Percentiles rank a stretch among this genome's conserved stretches.
Conservation (phyloP, 1,284 basidiomycete genomes). For the Fomitopsis palustris region DNA sequence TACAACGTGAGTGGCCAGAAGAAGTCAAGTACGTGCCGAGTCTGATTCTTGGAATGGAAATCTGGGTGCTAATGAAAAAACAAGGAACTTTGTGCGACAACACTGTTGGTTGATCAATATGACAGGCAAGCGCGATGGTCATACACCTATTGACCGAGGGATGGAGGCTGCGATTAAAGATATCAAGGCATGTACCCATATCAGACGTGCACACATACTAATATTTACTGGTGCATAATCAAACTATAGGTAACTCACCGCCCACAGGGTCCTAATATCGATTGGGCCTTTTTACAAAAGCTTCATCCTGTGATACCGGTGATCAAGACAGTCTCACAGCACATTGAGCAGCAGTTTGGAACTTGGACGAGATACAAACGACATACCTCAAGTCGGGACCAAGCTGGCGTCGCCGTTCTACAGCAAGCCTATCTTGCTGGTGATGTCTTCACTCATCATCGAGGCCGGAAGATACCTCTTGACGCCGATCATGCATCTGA, state of each 20-base stretch:
- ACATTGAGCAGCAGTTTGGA: not conserved
- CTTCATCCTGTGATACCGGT: not conserved
- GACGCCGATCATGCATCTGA: too few relatives aligned
- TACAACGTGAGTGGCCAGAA: constrained; percentile 30
- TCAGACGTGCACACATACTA: too few relatives aligned
- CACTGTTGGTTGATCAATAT: constrained; percentile 35
- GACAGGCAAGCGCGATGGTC: constrained; percentile 21
- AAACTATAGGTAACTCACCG: not conserved
- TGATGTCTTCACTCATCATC: not conserved
- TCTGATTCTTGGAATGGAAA: too few relatives aligned
- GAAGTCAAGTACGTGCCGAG: constrained; percentile 24
- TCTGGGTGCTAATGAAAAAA: too few relatives aligned
- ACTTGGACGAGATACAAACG: not conserved
- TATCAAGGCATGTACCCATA: constrained; percentile 10
- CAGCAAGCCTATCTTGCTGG: not conserved
- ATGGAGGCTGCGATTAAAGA: constrained; percentile 17
- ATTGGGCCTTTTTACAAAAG: not conserved
- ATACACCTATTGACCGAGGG: constrained; percentile 11
- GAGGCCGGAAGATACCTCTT: too few relatives aligned
- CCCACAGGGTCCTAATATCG: constrained; percentile 4
- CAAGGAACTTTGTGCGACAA: constrained; percentile 25
- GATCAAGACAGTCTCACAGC: constrained; percentile 1
- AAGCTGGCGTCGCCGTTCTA: not conserved
- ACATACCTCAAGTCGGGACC: not conserved
- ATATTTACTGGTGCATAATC: too few relatives aligned